Conservation (phyloP, 2,329 filamentous ascomycete genomes). For the Penicillium verrucosum region DNA sequence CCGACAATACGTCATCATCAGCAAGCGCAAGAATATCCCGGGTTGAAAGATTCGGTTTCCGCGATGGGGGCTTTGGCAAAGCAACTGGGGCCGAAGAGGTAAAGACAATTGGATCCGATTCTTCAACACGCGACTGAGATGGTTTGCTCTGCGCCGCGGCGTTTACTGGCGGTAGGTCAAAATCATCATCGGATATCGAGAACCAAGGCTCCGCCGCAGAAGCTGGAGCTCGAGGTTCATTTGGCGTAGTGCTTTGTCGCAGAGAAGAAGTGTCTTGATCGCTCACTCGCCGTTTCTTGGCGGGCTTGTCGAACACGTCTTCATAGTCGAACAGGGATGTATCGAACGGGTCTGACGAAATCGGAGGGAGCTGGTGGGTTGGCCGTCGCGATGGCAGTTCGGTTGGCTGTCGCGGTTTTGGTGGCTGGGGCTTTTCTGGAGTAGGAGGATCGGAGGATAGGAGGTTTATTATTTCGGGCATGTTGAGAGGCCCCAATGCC, state of each 20-base stretch:
- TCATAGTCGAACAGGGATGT: slow-evolving; percentile 27
- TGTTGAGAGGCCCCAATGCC: slow-evolving; percentile 18
- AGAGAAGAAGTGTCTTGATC: slow-evolving; percentile 15
- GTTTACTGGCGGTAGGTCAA: slow-evolving; percentile 16
- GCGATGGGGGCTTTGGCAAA: slow-evolving; percentile 2
- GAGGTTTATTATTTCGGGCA: slow-evolving; percentile 42
- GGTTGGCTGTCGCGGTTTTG: slow-evolving; percentile 13
- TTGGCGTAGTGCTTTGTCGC: slow-evolving; percentile 1
- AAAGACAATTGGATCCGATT: slow-evolving; percentile 43
- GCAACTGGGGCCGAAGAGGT: slow-evolving; percentile 41
- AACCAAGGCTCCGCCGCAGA: slow-evolving; percentile 16
- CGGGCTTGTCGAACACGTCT: slow-evolving; percentile 24
- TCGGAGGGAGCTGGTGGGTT: slow-evolving; percentile 12
- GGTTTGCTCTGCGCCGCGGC: slow-evolving; percentile 2
- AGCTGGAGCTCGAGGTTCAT: background rate
- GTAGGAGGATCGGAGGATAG: slow-evolving; percentile 35
- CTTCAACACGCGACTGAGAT: slow-evolving; percentile 19
- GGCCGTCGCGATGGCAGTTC: slow-evolving; percentile 6
- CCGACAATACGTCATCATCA: slow-evolving; percentile 29
- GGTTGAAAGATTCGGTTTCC: background rate
- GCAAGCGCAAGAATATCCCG: slow-evolving; percentile 36
- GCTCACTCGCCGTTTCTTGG: slow-evolving; percentile 33
- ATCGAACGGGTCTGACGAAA: slow-evolving; percentile 31
- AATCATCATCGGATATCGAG: slow-evolving; percentile 32
- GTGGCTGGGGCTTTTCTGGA: slow-evolving; percentile 9